Evolutionary conservation across 2,329 filamentous ascomycete species (phyloP).

Genomic region (Fusarium foetens): DNA sequence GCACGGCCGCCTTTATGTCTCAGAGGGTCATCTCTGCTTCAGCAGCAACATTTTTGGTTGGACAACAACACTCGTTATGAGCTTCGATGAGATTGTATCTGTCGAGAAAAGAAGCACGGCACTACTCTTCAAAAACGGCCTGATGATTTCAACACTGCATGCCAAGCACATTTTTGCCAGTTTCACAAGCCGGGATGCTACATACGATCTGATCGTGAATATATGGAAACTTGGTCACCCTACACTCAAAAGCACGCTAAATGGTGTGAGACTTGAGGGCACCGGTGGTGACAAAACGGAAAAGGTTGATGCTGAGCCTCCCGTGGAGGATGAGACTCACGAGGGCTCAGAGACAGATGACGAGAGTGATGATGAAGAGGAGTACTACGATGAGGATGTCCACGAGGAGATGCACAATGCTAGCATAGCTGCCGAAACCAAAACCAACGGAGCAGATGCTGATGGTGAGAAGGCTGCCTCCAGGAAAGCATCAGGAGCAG

Average conservation of each 20-base stretch:
- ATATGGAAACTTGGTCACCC: constrained; percentile 99
- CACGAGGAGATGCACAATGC: constrained; percentile 84
- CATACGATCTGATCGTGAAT: constrained; percentile 95
- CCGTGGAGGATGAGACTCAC: constrained; percentile 51
- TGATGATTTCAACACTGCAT: constrained; percentile 95
- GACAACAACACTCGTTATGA: constrained; percentile 97
- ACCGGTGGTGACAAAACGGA: constrained; percentile 91
- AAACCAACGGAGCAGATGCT: constrained; percentile 53
- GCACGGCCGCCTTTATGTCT: constrained; percentile 93
- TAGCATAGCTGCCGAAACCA: constrained; percentile 62
- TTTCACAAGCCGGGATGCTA: constrained; percentile 92
- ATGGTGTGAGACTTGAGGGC: constrained; percentile 84
- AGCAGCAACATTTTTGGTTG: constrained; percentile 99
- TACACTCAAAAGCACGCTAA: constrained; percentile 87
- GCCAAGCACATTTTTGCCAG: constrained; percentile 96
- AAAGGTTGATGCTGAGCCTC: constrained; percentile 70
- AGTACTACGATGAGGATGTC: constrained; percentile 74
- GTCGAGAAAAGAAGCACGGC: constrained; percentile 98
- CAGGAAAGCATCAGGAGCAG: constrained; percentile 75
- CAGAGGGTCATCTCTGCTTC: constrained; percentile 97
- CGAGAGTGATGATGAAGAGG: constrained; percentile 71
- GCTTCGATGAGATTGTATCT: constrained; percentile 96
- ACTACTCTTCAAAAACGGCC: constrained; percentile 94
- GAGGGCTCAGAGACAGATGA: constrained; percentile 69
- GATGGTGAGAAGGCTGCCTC: constrained; percentile 70